phyloP scores from a whole-genome alignment of 2,329 filamentous ascomycete genomes.

The Phyllosticta ampelicida region DNA sequence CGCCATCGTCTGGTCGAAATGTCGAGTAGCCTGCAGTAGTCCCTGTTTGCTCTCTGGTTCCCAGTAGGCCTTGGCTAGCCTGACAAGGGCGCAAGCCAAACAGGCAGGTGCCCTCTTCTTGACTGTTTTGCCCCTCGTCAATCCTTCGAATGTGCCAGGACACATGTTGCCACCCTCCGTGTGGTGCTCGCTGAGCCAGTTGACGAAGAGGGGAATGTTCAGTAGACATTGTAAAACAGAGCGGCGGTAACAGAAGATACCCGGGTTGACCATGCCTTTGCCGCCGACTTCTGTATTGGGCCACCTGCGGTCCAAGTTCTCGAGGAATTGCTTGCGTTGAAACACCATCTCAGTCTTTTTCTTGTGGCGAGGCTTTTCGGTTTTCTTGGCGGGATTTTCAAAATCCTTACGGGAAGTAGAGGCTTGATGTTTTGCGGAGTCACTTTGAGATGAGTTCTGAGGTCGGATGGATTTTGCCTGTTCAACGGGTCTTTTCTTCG shows the following conservation, averaged over 20 bases:
- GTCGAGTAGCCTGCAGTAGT: neutral
- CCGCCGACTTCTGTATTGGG: neutral
- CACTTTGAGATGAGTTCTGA: neutral
- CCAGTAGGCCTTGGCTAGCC: slow-evolving; percentile 6
- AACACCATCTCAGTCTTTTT: neutral
- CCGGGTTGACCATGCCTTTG: slow-evolving; percentile 13
- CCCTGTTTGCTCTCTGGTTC: neutral
- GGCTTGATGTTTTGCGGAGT: neutral
- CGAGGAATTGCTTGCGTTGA: neutral
- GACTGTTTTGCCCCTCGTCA: neutral
- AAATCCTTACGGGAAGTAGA: neutral
- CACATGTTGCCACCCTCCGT: neutral
- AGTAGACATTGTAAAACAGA: slow-evolving; percentile 12
- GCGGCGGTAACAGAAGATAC: slow-evolving; percentile 15
- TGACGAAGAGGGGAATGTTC: slow-evolving; percentile 13
- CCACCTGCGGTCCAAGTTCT: neutral
- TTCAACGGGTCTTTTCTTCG: neutral
- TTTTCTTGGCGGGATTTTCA: neutral
- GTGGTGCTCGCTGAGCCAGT: slow-evolving; percentile 10
- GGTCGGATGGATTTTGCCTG: neutral
- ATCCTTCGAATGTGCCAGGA: neutral
- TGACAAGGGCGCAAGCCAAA: slow-evolving; percentile 1
- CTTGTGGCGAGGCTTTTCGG: neutral
- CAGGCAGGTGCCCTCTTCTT: slow-evolving; percentile 2
- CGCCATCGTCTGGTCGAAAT: neutral